These are phyloP conservation scores for Clitoria ternatea DNA, from an alignment of 306 rosid genomes.

Conservation along the genomic window DNA sequence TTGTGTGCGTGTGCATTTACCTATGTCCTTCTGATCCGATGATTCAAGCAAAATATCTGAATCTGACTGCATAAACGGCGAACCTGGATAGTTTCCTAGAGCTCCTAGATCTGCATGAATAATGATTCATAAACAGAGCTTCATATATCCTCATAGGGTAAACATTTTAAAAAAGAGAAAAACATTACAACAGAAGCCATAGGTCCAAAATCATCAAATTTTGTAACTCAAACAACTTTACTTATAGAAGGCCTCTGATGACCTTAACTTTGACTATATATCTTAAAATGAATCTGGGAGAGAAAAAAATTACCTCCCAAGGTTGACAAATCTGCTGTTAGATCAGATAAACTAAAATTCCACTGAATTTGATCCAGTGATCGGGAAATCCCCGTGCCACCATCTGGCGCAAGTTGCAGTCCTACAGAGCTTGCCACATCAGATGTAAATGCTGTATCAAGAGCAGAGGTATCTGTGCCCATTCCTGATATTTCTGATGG, in stretches of 20 bases:
- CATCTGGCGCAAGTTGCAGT: conserved; percentile 71
- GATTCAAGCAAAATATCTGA: conserved; percentile 80
- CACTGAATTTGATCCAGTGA: conserved; percentile 87
- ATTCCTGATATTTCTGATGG: conserved; percentile 95
- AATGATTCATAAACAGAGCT: background rate
- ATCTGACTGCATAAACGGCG: conserved; percentile 81
- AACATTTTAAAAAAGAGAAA: background rate
- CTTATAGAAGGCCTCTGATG: background rate
- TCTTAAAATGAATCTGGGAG: conserved; percentile 1
- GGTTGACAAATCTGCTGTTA: conserved; percentile 80
- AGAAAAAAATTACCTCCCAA: conserved; percentile 61
- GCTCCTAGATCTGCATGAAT: conserved; percentile 78
- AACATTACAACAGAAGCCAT: conserved; percentile 18
- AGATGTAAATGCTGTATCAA: conserved; percentile 81
- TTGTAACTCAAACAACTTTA: background rate
- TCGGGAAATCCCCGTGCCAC: conserved; percentile 76
- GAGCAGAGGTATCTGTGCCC: conserved; percentile 74
- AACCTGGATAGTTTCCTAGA: conserved; percentile 71
- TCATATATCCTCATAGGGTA: background rate
- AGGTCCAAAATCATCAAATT: conserved; percentile 23
- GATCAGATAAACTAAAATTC: conserved; percentile 87
- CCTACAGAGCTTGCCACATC: conserved; percentile 82
- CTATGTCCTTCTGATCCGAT: conserved; percentile 74
- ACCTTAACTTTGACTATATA: conserved; percentile 21
- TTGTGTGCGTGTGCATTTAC: conserved; percentile 26